Conservation (phyloP, 306 rosid species). For the Pyrus pyrifolia region DNA sequence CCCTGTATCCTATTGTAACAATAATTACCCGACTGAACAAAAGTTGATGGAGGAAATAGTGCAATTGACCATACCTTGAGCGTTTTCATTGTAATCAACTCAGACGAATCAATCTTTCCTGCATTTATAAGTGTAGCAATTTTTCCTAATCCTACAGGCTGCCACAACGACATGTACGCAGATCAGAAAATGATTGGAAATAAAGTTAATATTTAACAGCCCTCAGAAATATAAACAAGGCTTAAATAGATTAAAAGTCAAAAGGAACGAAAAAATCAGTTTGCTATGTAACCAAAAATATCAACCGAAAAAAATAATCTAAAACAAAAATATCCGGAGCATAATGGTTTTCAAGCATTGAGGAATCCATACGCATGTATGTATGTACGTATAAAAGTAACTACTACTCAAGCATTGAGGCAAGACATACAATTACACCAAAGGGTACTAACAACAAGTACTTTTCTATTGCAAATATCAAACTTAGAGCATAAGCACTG, state of each 20-base stretch:
- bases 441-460: no score
- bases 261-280: not conserved
- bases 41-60: conserved; percentile 16
- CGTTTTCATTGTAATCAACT: conserved; percentile 86
- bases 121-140: conserved; percentile 76
- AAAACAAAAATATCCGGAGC: no score
- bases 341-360: no score
- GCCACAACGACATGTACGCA: conserved; percentile 14
- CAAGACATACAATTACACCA: no score
- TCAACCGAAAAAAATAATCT: no score
- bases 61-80: conserved; percentile 61
- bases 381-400: no score
- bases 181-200: conserved; percentile 9
- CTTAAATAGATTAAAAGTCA: not conserved
- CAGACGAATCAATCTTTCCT: conserved; percentile 90
- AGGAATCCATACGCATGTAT: no score
- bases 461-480: no score
- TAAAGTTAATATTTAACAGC: not conserved
- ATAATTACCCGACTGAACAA: conserved; percentile 18
- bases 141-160: conserved; percentile 93
- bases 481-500: no score
- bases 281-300: no score
- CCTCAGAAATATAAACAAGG: not conserved
- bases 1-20: conserved; percentile 64
- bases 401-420: no score